Conservation (phyloP, 2,329 filamentous ascomycete species). For the Diaporthe velutina region DNA sequence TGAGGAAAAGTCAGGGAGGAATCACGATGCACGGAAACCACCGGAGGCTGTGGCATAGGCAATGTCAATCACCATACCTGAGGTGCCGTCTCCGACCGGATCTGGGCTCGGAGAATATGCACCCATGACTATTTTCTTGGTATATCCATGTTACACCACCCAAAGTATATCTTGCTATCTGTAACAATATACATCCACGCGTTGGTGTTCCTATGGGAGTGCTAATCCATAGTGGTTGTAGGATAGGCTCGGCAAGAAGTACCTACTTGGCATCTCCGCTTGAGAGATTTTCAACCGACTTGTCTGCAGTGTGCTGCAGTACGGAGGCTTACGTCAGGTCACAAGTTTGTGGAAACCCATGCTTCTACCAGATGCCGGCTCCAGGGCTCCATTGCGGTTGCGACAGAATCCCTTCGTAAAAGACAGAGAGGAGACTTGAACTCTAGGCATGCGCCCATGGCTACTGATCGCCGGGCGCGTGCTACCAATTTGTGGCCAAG, state of each 20-base stretch:
- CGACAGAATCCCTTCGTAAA: not conserved
- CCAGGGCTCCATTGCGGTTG: not conserved
- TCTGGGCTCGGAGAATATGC: not conserved
- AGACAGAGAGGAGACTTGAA: not conserved
- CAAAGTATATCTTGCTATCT: not conserved
- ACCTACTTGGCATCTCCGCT: not conserved
- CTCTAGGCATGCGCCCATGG: not conserved
- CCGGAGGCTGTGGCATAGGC: not conserved
- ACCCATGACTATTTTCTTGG: not conserved
- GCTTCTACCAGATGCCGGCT: not conserved
- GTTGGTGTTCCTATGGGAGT: not conserved
- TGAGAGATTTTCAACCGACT: not conserved
- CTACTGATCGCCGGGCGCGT: too few relatives aligned
- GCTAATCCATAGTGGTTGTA: not conserved
- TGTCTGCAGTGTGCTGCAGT: too few relatives aligned
- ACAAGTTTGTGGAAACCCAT: not conserved
- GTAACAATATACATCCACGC: not conserved
- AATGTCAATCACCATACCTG: not conserved
- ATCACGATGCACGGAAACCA: not conserved
- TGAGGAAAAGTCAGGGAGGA: not conserved
- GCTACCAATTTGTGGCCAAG: not conserved
- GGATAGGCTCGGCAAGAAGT: not conserved
- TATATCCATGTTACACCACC: not conserved
- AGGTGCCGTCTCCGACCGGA: not conserved
- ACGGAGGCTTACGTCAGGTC: not conserved